These are phyloP conservation scores for Lipomyces chichibuensis DNA, from an alignment of 805 yeast species.

Conservation along the genomic window DNA sequence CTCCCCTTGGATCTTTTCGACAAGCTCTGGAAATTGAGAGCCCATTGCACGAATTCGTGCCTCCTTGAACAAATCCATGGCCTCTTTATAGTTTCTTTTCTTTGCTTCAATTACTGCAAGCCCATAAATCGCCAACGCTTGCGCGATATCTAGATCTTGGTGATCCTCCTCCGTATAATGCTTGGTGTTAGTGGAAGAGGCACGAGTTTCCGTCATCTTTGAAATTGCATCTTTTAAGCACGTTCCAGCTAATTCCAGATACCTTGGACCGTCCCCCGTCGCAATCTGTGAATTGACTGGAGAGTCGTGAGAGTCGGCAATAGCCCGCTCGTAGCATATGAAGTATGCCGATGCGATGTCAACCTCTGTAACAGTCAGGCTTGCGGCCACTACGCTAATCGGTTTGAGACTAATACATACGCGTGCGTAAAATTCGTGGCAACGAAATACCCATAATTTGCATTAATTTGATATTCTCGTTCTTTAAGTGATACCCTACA, in stretches of 20 bases:
- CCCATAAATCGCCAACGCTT: conserved; percentile 82
- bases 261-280: conserved; percentile 55
- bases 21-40: conserved; percentile 63
- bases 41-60: conserved; percentile 71
- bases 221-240: conserved; percentile 23
- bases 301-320: not conserved
- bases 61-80: conserved; percentile 65
- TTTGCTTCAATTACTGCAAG: conserved; percentile 79
- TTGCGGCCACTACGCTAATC: not conserved
- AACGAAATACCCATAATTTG: conserved; percentile 5
- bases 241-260: conserved; percentile 15
- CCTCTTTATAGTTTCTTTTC: conserved; percentile 56
- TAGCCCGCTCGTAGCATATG: conserved; percentile 20
- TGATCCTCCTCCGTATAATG: conserved; percentile 33
- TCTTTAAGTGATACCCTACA: conserved; percentile 16
- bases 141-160: conserved; percentile 57
- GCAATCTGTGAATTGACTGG: conserved; percentile 53
- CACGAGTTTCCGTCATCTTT: conserved; percentile 17
- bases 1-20: conserved; percentile 68
- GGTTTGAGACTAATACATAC: not conserved
- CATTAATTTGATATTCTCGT: conserved; percentile 22
- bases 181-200: conserved; percentile 26
- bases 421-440: conserved; percentile 28
- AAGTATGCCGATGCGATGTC: conserved; percentile 31
- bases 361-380: conserved; percentile 8